phyloP scores from a whole-genome alignment of 208 protist species.

The Wallacemonas sp. region DNA sequence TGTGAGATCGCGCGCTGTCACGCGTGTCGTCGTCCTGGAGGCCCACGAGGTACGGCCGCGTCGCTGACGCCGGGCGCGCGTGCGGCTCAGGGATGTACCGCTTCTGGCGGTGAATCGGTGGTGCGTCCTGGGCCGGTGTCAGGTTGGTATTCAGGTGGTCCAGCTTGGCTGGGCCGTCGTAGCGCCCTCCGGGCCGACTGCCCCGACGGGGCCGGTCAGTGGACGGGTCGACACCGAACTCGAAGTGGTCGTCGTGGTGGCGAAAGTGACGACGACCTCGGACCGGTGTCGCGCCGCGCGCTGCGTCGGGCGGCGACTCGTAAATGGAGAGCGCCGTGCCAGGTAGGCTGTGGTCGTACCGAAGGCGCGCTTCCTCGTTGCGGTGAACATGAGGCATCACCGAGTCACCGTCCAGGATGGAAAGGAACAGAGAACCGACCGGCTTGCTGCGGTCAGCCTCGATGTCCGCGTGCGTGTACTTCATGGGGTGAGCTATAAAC shows the following conservation, averaged over 20 bases:
- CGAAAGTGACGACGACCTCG: constrained; percentile 40
- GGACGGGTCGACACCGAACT: constrained; percentile 24
- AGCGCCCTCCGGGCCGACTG: background rate
- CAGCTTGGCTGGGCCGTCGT: background rate
- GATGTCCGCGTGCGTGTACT: constrained; percentile 52
- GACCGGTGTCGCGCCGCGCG: constrained; percentile 17
- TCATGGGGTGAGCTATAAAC: constrained; percentile 9
- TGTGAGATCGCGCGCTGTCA: background rate
- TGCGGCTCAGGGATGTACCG: constrained; percentile 32
- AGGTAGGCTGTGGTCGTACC: constrained; percentile 55
- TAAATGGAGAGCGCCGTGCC: constrained; percentile 64
- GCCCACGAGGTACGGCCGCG: constrained; percentile 2
- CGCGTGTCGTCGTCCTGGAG: background rate
- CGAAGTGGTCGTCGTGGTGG: constrained; percentile 35
- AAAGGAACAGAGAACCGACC: constrained; percentile 70
- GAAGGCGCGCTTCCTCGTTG: constrained; percentile 19
- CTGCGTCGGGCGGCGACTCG: constrained; percentile 18
- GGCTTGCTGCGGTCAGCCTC: constrained; percentile 52
- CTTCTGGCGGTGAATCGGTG: constrained; percentile 27
- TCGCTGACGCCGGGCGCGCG: constrained; percentile 11
- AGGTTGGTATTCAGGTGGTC: constrained; percentile 17
- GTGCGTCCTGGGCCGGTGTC: constrained; percentile 15
- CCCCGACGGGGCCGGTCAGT: background rate
- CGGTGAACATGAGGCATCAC: constrained; percentile 28
- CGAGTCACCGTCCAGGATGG: constrained; percentile 54